Base-by-base conservation (phyloP, 306 rosid species). In the Sicyos baderoa region DNA sequence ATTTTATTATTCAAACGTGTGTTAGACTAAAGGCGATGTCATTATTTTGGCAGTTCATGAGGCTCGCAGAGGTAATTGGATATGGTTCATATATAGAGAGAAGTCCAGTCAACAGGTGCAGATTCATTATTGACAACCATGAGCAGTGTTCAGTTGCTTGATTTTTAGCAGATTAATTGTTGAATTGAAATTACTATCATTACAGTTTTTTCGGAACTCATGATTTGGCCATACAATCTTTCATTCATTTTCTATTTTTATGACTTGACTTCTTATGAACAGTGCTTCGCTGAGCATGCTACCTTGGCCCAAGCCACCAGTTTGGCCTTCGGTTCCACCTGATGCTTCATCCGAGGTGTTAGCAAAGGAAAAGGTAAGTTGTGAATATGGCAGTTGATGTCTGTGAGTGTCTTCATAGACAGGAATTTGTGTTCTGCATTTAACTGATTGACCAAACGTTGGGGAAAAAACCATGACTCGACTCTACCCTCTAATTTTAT, bases 251-350 rank as follows among this genome's bases (percentile, higher is more conserved):
- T 66, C 54, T 66, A 21, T 47, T 66, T 45, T 45, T 66, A 13
- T 66, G 7, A 66, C 71, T 66, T 23, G 54, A 65, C 37, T 21
- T 45, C 37, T 66, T 45, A 22, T 74, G 83, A 76, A 72, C 85
- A 93, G 99, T 79, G 96, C 96, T 79, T 82, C 82, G 74, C 95
- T 90, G 79, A 93, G 99, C 85, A 90, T 93, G 91, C 86, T 93
- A 62, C 91, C 97, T 69, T 93, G 99, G 99, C 99, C 99, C 63
- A 93, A 84, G 84, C 96, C 99, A 74, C 86, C 88, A 72, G 80
- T 81, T 60, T 93, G 99, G 99, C 99, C 99, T 63, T 75, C 77
- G 49, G 86, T 86, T 83, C 96, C 99, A 76, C 77, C 88, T 54
- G 99, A 85, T 63, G 88, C 90, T 73, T 93, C 95, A 19, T 79